phyloP scores from a whole-genome alignment of 805 yeast species.

The Wickerhamomyces ciferrii region DNA sequence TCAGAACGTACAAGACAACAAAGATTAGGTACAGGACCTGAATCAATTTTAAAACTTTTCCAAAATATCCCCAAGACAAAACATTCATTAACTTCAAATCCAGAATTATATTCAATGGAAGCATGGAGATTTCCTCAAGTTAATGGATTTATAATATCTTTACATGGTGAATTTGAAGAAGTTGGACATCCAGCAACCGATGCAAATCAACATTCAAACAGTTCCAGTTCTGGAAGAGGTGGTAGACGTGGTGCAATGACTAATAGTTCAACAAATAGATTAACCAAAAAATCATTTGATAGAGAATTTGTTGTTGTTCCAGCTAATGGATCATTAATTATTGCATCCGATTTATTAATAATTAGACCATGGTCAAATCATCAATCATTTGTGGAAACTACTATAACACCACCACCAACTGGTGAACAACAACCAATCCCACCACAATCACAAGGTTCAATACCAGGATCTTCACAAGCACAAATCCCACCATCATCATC shows the following conservation, averaged over 20 bases:
- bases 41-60: constrained; percentile 57
- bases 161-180: constrained; percentile 87
- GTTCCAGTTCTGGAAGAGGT: constrained; percentile 10
- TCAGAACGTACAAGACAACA: constrained; percentile 47
- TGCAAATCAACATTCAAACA: constrained; percentile 18
- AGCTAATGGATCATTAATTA: constrained; percentile 62
- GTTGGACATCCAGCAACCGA: constrained; percentile 44
- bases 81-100: constrained; percentile 61
- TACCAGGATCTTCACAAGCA: constrained; percentile 5
- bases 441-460: not conserved
- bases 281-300: constrained; percentile 75
- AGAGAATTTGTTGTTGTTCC: constrained; percentile 75
- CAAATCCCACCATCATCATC: constrained; percentile 3
- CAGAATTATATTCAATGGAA: constrained; percentile 72
- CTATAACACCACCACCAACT: not conserved
- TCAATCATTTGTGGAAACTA: constrained; percentile 46
- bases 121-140: constrained; percentile 66
- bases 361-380: constrained; percentile 55
- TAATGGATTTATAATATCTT: constrained; percentile 67
- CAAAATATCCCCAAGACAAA: constrained; percentile 69
- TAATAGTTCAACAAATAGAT: constrained; percentile 24
- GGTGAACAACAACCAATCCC: constrained; percentile 3
- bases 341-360: constrained; percentile 80
- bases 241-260: constrained; percentile 23
- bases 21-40: constrained; percentile 65